Evolutionary conservation across 2,329 filamentous ascomycete species (phyloP).

Genomic region (Neofusicoccum laricinum): DNA sequence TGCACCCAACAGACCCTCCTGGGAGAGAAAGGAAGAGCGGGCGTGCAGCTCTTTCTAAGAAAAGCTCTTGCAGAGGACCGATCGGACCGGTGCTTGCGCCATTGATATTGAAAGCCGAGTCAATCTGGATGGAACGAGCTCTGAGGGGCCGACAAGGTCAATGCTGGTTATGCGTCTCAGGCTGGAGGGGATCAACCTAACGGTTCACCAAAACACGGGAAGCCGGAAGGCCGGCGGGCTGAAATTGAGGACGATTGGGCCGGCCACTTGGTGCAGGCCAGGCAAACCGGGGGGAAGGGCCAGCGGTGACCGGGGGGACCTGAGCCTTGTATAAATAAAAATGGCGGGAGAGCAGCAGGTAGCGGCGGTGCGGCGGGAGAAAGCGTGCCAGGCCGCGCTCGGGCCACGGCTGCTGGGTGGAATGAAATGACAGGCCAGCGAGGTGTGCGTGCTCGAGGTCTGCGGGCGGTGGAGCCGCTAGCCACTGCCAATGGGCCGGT

Average conservation of each 20-base stretch:
- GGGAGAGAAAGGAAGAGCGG: background rate
- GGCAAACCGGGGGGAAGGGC: background rate
- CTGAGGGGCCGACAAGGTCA: background rate
- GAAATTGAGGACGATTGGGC: background rate
- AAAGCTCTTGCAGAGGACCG: background rate
- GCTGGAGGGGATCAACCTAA: background rate
- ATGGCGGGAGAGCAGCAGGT: background rate
- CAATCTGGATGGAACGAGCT: slow-evolving; percentile 6
- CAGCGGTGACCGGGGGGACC: background rate
- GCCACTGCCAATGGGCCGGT: background rate
- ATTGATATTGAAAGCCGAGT: background rate
- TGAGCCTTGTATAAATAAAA: slow-evolving; percentile 5
- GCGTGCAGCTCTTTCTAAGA: background rate
- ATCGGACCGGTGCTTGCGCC: slow-evolving; percentile 1
- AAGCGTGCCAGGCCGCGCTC: background rate
- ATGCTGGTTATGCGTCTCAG: slow-evolving; percentile 4
- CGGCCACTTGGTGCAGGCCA: background rate
- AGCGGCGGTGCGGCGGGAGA: background rate
- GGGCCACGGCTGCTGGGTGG: background rate
- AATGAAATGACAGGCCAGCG: slow-evolving; percentile 9
- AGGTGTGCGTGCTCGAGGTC: background rate
- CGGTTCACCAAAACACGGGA: background rate
- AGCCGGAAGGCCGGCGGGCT: background rate
- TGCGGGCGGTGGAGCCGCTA: slow-evolving; percentile 11
- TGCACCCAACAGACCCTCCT: background rate